A percentile compares a stretch with the other conserved stretches of the same genome.
phyloP scores from a whole-genome alignment of 345 rosid genomes.

The Syzygium aqueum region DNA sequence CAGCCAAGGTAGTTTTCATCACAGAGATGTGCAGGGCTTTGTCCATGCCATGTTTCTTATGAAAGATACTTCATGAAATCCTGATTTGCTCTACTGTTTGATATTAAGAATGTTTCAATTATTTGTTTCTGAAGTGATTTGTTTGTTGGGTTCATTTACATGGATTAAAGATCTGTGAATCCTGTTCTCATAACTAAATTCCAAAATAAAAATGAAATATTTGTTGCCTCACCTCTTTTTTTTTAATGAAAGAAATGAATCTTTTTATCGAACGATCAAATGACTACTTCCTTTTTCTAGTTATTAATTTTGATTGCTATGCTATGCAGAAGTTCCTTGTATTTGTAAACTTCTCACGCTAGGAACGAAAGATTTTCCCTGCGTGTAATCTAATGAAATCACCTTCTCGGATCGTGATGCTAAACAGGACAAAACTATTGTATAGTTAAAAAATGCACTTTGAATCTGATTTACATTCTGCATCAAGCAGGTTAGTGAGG shows the following conservation, averaged over 20 bases:
- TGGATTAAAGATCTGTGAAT: too few species aligned
- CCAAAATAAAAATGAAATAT: not conserved
- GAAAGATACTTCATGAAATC: not conserved
- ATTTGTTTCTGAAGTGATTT: not conserved
- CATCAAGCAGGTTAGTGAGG: constrained; percentile 5
- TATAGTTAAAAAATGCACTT: not conserved
- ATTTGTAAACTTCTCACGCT: not conserved
- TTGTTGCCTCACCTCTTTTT: not conserved
- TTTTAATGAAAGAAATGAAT: not conserved
- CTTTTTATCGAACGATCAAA: not conserved
- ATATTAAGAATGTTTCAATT: not conserved
- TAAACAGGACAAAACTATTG: not conserved
- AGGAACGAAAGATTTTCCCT: not conserved
- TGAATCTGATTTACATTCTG: not conserved
- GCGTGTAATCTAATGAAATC: not conserved
- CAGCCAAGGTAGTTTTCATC: not conserved
- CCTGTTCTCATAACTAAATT: too few species aligned
- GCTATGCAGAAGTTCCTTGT: not conserved
- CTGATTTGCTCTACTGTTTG: not conserved
- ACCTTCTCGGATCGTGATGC: not conserved
- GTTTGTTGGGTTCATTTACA: not conserved
- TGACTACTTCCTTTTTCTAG: not conserved
- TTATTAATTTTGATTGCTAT: not conserved
- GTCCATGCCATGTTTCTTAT: not conserved
- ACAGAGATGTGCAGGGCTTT: not conserved